Base-by-base conservation (phyloP, 2,329 filamentous ascomycete genomes). In the Cryoendolithus antarcticus region DNA sequence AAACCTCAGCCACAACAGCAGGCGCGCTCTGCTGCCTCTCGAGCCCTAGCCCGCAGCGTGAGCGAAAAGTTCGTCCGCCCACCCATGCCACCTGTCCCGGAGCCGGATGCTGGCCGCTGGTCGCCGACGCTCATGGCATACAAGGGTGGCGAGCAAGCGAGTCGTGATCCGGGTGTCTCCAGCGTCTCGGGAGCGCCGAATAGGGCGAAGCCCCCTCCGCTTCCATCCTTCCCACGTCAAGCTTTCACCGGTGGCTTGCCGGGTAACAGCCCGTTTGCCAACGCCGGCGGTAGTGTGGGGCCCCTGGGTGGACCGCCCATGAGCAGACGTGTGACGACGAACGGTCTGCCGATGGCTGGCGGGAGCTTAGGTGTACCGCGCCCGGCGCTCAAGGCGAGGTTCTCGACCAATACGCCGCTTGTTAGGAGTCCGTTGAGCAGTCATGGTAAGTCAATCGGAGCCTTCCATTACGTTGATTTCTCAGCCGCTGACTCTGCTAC, bases 361-460 rank as follows among this genome's bases (percentile, higher is more conserved):
- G 7, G 7, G 2, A 27, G 21, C 30, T 4, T 36, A 10, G 33
- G 32, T 11, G n/a, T 27, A 5, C 40, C 19, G 11, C 8, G 30
- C 2, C 31, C 35, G 4, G 10, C 19, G 7, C 9, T 37, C 7
- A 43, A 28, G 32, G 12, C 32, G 5, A 39, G 38, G 7, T 24
- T 15, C 9, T 38, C 41, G 13, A 15, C 11, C 4, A 32, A 30
- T 11, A 30, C 19, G 15, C 41, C 41, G 10, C 11, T 43, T 4
- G 35, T 43, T 9, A 44, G 48, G 28, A 53, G 47, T 28, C 45
- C 47, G 7, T 37, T 48, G 10, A 49, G 48, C 41, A 52, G 46
- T 37, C 42, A 50, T 13, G 47, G 53, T 56, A 50, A 40, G 50
- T 38, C 31, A n/a, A 32, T 8, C 30, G n/a, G n/a, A n/a, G n/a